Percentiles rank a stretch among this genome's conserved stretches.
Evolutionary conservation across 2,329 filamentous ascomycete genomes (phyloP).

Genomic region (Byssochlamys sp.): DNA sequence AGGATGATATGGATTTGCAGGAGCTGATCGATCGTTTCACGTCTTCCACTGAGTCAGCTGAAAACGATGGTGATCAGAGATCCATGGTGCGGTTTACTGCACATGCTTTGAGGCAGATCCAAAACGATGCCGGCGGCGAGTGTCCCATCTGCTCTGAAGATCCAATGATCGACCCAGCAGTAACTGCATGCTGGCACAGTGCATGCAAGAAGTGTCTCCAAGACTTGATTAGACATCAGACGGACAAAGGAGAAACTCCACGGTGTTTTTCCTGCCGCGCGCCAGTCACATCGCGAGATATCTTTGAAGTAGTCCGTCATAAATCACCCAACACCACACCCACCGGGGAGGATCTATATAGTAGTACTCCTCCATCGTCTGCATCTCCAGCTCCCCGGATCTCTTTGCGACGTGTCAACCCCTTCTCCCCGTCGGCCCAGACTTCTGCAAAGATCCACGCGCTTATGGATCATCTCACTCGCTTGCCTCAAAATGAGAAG

Average conservation of each 20-base stretch:
- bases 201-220: constrained; percentile 90
- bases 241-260: constrained; percentile 62
- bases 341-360: constrained; percentile 35
- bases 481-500: constrained; percentile 63
- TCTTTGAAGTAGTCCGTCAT: constrained; percentile 85
- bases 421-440: constrained; percentile 49
- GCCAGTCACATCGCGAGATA: constrained; percentile 67
- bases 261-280: constrained; percentile 87
- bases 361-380: constrained; percentile 26
- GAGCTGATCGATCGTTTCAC: constrained; percentile 78
- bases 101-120: constrained; percentile 80
- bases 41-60: constrained; percentile 52
- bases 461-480: constrained; percentile 64
- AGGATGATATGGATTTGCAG: constrained; percentile 92
- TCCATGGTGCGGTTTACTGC: constrained; percentile 68
- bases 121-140: constrained; percentile 76
- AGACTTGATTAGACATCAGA: constrained; percentile 80
- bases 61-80: constrained; percentile 36
- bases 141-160: constrained; percentile 93
- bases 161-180: constrained; percentile 86
- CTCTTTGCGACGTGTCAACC: constrained; percentile 51
- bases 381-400: constrained; percentile 41
- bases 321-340: constrained; percentile 36
- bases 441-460: constrained; percentile 77
- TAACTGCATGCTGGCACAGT: constrained; percentile 95